Evolutionary conservation across 805 yeast species (phyloP), one percentile per base, ranked within the genome.

Genomic region (Schwanniomyces pseudopolymorphus): DNA sequence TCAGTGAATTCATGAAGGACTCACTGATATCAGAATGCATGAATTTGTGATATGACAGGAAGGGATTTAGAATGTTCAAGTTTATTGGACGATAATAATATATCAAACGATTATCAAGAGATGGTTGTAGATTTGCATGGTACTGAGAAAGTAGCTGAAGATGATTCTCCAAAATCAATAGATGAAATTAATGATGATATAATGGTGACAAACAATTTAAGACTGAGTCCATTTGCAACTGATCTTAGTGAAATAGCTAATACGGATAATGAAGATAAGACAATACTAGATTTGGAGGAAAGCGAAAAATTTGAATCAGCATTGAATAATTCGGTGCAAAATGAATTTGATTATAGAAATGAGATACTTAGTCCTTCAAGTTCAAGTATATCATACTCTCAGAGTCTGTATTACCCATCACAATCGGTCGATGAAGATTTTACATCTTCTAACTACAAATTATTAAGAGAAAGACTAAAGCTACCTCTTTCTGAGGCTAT

Each of bases 401-500:
- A 36, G 17, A 21, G 25, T 36, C 25, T 19, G 16, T 10, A 13
- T 19, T 13, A 5, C 20, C 5, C 4, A 13, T 10, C 25, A 10
- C 39, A 36, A 21, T 20, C 25, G 2, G 14, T 21, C 2, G 25
- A 20, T 36, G 39, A 21, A 5, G 39, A 19, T 11, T 11, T 22
- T 8, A 22, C 8, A n/a, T 26, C 28, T 26, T 11, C 10, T 7
- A 36, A 36, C 14, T 36, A 20, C n/a, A 9, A 36, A 20, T 6
- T 20, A 2, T 21, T 36, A 14, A 19, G 14, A 6, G 25, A 21
- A 8, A 36, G 25, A 20, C 25, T 39, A 7, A 33, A 26, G 4
- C 20, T 42, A 1, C 88, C 97, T 1, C 66, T 91, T 17, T 85
- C 95, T 2, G 96, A 89, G 59, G 74, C 82, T 42, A 73, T 89